Percentiles rank a stretch among this genome's conserved stretches.
These are phyloP conservation scores for Penicillium corylophilum DNA, from an alignment of 2,329 filamentous ascomycete species.

Conservation along the genomic window DNA sequence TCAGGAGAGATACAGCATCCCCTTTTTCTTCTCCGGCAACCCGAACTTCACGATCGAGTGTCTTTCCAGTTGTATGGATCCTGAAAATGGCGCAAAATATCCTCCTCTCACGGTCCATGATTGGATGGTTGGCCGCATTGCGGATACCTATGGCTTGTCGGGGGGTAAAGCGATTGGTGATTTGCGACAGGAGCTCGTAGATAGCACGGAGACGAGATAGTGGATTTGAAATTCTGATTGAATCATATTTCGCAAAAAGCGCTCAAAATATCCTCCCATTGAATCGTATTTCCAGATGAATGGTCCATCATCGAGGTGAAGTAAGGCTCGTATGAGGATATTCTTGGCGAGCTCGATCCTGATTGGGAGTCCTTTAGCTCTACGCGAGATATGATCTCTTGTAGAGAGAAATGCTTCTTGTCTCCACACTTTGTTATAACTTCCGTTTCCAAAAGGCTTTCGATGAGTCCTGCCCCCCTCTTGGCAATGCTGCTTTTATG, in stretches of 20 bases:
- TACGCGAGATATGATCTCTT: too few species aligned
- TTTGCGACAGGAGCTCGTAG: conserved; percentile 9
- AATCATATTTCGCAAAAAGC: too few species aligned
- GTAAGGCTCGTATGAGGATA: too few species aligned
- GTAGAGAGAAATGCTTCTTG: too few species aligned
- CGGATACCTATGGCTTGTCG: conserved; percentile 22
- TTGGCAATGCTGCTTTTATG: too few species aligned
- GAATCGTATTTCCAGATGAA: too few species aligned
- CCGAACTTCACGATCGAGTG: conserved; percentile 26
- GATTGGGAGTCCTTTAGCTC: too few species aligned
- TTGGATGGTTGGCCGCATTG: conserved; percentile 25
- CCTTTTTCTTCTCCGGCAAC: conserved; percentile 30
- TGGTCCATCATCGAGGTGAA: too few species aligned
- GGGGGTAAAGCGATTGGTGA: conserved; percentile 16
- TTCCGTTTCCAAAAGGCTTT: not conserved
- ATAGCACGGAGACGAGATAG: not conserved
- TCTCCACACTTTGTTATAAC: too few species aligned
- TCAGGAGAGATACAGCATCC: conserved; percentile 26
- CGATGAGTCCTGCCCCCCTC: too few species aligned
- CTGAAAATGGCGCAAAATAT: conserved; percentile 14
- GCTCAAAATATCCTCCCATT: too few species aligned
- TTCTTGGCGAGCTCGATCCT: too few species aligned
- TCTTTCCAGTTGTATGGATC: conserved; percentile 20
- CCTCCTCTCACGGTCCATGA: conserved; percentile 25
- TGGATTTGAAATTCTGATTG: not conserved